These are phyloP conservation scores for Fistulinella staudtii DNA, from an alignment of 1,284 basidiomycete genomes.

Conservation along the genomic window DNA sequence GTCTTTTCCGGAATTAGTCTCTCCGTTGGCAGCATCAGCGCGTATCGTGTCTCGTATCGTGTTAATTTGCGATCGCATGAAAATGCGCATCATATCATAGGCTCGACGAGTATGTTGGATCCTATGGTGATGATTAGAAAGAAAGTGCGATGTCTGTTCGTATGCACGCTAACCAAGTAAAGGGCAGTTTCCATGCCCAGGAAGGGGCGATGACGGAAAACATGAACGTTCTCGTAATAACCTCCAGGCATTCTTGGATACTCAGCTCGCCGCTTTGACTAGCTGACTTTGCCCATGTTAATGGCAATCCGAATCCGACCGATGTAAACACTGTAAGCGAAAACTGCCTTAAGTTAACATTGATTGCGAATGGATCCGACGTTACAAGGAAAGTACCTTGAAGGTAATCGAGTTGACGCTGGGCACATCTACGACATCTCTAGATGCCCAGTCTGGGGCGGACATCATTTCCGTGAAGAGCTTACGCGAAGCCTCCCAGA, in stretches of 20 bases:
- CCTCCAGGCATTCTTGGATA: constrained; percentile 40
- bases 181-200: constrained; percentile 23
- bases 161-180: background rate
- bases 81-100: constrained; percentile 26
- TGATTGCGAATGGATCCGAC: background rate
- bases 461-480: constrained; percentile 38
- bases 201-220: constrained; percentile 34
- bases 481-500: constrained; percentile 39
- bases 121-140: constrained; percentile 11
- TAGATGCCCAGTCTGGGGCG: constrained; percentile 39
- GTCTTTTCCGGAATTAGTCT: constrained; percentile 28
- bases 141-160: background rate
- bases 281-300: constrained; percentile 38
- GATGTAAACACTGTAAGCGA: constrained; percentile 47
- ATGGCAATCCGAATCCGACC: constrained; percentile 49
- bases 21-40: constrained; percentile 11
- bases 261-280: constrained; percentile 39
- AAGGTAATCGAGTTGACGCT: constrained; percentile 40
- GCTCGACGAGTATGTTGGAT: constrained; percentile 21
- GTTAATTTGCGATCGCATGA: constrained; percentile 41
- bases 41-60: constrained; percentile 37
- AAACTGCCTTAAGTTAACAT: constrained; percentile 28
- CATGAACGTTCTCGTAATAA: constrained; percentile 34
- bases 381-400: constrained; percentile 32
- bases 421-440: constrained; percentile 35